Percentiles rank a stretch among this genome's conserved stretches.
Conservation (phyloP, 371 early-diverging fungal genomes). For the Rhizopus arrhizus region DNA sequence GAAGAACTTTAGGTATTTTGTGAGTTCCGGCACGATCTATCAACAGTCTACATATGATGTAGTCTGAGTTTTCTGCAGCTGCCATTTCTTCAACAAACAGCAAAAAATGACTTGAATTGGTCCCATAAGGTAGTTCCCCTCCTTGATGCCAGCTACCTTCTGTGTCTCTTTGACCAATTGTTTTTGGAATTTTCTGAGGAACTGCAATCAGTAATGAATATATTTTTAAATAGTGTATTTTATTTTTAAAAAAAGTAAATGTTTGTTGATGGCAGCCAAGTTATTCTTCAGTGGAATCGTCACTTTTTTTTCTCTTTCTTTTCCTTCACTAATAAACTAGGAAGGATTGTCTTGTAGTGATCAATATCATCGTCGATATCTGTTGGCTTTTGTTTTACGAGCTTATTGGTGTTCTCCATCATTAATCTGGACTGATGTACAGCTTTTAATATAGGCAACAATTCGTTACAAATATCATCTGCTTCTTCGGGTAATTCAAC, state of each 20-base stretch:
- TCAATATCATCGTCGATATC: slow-evolving; percentile 16
- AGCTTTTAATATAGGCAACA: slow-evolving; percentile 16
- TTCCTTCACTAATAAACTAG: slow-evolving; percentile 27
- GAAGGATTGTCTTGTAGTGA: slow-evolving; percentile 17
- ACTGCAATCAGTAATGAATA: no score
- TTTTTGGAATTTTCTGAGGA: no score
- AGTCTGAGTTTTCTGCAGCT: no score
- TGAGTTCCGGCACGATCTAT: no score
- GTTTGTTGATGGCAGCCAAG: slow-evolving; percentile 14
- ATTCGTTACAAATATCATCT: slow-evolving; percentile 19
- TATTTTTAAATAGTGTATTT: no score
- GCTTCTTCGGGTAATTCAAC: slow-evolving; percentile 22
- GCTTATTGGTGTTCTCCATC: slow-evolving; percentile 19
- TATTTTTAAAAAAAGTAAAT: slow-evolving; percentile 1
- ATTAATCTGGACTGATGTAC: slow-evolving; percentile 16
- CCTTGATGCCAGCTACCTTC: no score
- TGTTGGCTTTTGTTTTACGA: slow-evolving; percentile 17
- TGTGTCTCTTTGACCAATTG: no score
- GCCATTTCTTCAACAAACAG: no score
- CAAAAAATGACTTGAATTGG: no score
- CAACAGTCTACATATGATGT: no score
- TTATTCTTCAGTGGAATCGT: slow-evolving; percentile 14
- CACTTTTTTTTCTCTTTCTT: slow-evolving; percentile 17
- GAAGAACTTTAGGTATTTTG: no score
- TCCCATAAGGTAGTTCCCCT: no score